Evolutionary conservation across 768 basidiomycete genomes (phyloP).

Genomic region (Suillus discolor): DNA sequence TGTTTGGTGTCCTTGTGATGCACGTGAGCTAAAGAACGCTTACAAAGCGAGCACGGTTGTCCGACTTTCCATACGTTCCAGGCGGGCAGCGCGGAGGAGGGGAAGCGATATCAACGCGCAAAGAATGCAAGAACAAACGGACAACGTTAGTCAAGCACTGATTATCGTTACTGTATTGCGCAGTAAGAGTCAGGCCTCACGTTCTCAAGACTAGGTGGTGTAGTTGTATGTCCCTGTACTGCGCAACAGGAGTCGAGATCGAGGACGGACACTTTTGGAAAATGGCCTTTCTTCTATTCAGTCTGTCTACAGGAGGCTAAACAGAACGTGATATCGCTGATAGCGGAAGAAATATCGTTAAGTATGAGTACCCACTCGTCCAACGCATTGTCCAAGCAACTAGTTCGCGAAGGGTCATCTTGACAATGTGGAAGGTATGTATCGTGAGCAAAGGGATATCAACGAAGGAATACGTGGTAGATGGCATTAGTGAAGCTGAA

Average conservation of each 20-base stretch:
- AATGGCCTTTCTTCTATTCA: neutral
- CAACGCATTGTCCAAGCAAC: constrained; percentile 6
- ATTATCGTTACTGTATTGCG: no score
- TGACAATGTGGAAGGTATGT: constrained; percentile 9
- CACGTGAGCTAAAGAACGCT: no score
- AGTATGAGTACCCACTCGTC: neutral
- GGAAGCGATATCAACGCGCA: no score
- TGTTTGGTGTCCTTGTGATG: no score
- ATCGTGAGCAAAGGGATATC: constrained; percentile 24
- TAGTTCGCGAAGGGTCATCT: constrained; percentile 9
- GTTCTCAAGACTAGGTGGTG: no score
- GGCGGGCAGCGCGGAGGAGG: no score
- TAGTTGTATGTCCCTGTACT: neutral
- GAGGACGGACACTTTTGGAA: neutral
- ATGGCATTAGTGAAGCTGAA: constrained; percentile 24
- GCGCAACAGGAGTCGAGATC: neutral
- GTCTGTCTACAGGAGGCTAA: neutral
- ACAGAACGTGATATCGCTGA: neutral
- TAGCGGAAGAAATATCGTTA: neutral
- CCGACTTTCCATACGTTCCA: no score
- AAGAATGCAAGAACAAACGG: no score
- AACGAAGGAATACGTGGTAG: constrained; percentile 22
- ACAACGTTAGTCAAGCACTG: no score
- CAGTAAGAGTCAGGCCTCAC: no score
- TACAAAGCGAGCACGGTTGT: no score